Percentiles rank a stretch among this genome's conserved stretches.
Evolutionary conservation across 139 green algal genomes (phyloP).

Genomic region (Monoraphidium neglectum): DNA sequence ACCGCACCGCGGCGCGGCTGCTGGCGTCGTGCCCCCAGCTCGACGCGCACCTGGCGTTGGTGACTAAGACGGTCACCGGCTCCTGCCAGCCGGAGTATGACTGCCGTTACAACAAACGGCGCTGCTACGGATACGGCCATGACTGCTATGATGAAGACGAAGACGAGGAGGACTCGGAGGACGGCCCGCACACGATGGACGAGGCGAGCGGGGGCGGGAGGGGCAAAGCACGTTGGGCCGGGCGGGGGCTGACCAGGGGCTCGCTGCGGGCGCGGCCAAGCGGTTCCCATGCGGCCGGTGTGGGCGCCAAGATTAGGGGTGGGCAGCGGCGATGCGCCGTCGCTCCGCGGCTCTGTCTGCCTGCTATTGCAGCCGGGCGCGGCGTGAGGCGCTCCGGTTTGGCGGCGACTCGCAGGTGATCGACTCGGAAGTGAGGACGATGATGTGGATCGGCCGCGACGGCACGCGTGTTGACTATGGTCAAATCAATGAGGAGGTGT

Average conservation of each 20-base stretch:
- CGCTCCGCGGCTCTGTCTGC: too few species aligned
- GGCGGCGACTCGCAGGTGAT: too few species aligned
- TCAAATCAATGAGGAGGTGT: not conserved
- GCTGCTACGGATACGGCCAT: too few species aligned
- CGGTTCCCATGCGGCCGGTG: too few species aligned
- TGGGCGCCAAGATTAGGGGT: too few species aligned
- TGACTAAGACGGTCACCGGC: slow-evolving; percentile 14
- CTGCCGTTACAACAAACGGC: not conserved
- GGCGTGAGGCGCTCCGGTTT: too few species aligned
- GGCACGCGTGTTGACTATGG: not conserved
- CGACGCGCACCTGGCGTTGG: slow-evolving; percentile 27
- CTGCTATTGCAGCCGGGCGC: too few species aligned
- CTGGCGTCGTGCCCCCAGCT: not conserved
- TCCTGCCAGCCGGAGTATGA: not conserved
- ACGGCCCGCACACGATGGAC: not conserved
- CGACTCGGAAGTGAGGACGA: too few species aligned
- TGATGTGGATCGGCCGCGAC: slow-evolving; percentile 8
- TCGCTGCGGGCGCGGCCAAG: too few species aligned
- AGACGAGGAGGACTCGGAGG: not conserved
- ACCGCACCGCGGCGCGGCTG: slow-evolving; percentile 2
- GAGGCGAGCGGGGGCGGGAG: not conserved
- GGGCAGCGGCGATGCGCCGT: too few species aligned
- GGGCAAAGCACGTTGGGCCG: too few species aligned
- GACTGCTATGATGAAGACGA: not conserved
- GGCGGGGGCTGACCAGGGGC: too few species aligned